phyloP scores from a whole-genome alignment of 768 basidiomycete species.

The Boletus subparvulus region DNA sequence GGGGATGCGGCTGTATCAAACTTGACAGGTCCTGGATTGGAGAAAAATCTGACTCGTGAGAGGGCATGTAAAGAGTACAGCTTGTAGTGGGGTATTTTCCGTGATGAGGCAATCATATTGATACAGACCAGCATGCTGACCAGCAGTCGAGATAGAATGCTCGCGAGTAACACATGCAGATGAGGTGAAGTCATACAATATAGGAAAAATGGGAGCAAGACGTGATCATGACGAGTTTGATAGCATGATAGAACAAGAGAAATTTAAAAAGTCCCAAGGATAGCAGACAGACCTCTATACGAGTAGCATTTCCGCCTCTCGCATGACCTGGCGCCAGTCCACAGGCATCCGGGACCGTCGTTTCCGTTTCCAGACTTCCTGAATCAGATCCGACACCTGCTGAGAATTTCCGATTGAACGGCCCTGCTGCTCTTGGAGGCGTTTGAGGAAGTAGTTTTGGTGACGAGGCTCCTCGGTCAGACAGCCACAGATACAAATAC shows the following conservation, averaged over 20 bases:
- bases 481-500: constrained; percentile 70
- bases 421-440: constrained; percentile 51
- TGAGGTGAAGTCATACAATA: constrained; percentile 13
- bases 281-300: constrained; percentile 40
- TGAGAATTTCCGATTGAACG: constrained; percentile 64
- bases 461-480: constrained; percentile 54
- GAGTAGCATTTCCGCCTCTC: constrained; percentile 52
- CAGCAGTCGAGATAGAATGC: constrained; percentile 17
- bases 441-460: constrained; percentile 41
- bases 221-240: background rate
- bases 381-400: constrained; percentile 54
- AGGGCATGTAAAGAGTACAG: constrained; percentile 21
- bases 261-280: background rate
- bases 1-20: constrained; percentile 1
- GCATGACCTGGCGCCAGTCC: constrained; percentile 62
- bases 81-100: constrained; percentile 23
- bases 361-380: constrained; percentile 59
- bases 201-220: background rate
- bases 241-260: constrained; percentile 2
- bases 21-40: background rate
- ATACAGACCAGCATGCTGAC: constrained; percentile 21
- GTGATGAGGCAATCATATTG: constrained; percentile 8
- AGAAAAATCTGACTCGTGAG: background rate
- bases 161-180: constrained; percentile 9
- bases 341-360: constrained; percentile 45